Percentiles rank a stretch among this genome's conserved stretches.
Conservation (phyloP, 345 rosid genomes). For the Mallotus nudiflorus region DNA sequence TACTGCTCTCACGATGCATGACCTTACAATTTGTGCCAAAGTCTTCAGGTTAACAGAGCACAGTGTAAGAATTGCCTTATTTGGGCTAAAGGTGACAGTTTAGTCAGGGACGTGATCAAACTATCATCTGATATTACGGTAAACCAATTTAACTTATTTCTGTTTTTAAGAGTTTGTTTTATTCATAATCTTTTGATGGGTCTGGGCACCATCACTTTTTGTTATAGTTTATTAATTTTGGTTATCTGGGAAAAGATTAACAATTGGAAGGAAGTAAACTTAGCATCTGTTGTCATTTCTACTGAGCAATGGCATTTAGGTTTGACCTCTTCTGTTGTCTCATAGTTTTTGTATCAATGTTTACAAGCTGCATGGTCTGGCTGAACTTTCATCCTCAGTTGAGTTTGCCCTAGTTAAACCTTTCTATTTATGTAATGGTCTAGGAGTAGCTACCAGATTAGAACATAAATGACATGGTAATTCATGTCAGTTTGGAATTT, state of each 20-base stretch:
- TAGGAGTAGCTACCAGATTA: neutral
- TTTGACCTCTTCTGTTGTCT: neutral
- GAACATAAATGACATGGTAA: neutral
- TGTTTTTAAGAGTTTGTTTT: neutral
- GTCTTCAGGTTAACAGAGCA: conserved; percentile 57
- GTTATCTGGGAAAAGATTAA: neutral
- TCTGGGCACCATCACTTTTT: neutral
- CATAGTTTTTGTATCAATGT: neutral
- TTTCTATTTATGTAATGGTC: neutral
- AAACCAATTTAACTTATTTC: conserved; percentile 13
- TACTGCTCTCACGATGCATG: neutral
- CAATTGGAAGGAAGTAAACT: neutral
- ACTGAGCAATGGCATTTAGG: neutral
- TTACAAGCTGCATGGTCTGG: neutral
- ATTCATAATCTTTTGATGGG: neutral
- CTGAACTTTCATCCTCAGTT: neutral
- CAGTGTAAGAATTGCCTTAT: conserved; percentile 70
- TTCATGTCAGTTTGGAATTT: neutral
- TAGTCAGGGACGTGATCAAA: conserved; percentile 70
- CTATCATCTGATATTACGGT: conserved; percentile 56
- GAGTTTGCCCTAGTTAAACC: neutral
- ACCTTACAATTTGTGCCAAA: conserved; percentile 5
- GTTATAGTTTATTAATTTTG: neutral
- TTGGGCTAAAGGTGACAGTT: conserved; percentile 90
- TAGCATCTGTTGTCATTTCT: neutral